Evolutionary conservation across 2,329 filamentous ascomycete genomes (phyloP).

Genomic region (Colletotrichum lini): DNA sequence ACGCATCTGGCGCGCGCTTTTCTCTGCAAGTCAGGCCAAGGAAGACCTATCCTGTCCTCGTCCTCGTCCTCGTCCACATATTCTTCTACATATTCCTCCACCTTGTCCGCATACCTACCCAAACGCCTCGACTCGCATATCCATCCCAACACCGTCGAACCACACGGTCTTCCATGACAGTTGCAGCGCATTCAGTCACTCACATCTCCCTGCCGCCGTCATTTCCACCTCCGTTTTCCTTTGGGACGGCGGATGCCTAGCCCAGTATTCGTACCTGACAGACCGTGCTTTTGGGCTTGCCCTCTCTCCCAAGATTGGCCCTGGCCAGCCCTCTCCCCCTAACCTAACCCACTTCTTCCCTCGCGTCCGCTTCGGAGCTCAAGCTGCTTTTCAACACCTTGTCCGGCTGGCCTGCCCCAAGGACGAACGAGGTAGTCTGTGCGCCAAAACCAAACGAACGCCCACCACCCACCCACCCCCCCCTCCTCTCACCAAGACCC

Average conservation of each 20-base stretch:
- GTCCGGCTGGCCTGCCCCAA: slow-evolving; percentile 16
- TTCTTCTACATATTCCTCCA: slow-evolving; percentile 1
- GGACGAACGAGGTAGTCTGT: slow-evolving; percentile 31
- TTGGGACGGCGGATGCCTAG: background rate
- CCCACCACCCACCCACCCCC: no score
- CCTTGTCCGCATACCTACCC: no score
- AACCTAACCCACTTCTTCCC: slow-evolving; percentile 38
- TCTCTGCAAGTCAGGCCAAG: background rate
- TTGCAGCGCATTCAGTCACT: background rate
- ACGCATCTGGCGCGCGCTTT: slow-evolving; percentile 21
- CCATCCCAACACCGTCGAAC: background rate
- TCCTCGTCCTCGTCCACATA: background rate
- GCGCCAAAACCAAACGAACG: slow-evolving; percentile 32
- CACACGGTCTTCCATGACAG: background rate
- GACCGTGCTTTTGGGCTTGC: background rate
- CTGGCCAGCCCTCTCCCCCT: background rate
- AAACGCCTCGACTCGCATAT: background rate
- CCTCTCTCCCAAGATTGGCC: slow-evolving; percentile 14
- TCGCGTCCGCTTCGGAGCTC: slow-evolving; percentile 34
- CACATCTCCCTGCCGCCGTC: background rate
- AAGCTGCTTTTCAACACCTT: slow-evolving; percentile 34
- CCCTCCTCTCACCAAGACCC: no score
- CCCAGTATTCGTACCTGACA: slow-evolving; percentile 7
- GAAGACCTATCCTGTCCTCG: background rate
- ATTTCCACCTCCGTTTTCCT: background rate